Percentiles rank a stretch among this genome's conserved stretches.
Evolutionary conservation across 352 stramenopile species (phyloP).

Genomic region (Phytophthora ramorum): DNA sequence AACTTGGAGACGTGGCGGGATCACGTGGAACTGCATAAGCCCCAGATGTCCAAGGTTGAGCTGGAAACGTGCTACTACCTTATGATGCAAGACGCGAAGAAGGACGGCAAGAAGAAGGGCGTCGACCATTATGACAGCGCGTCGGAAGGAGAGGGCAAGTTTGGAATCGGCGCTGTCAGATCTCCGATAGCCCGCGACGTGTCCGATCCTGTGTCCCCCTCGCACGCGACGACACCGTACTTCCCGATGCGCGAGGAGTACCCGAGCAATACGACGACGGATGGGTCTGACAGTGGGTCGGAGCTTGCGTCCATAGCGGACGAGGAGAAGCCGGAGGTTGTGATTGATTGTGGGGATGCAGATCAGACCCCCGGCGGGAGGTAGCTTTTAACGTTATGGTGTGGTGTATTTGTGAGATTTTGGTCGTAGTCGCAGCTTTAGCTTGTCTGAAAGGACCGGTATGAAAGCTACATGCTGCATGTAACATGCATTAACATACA

Average conservation of each 20-base stretch:
- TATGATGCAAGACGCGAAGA: constrained; percentile 41
- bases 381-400: constrained; percentile 26
- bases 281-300: constrained; percentile 19
- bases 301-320: constrained; percentile 20
- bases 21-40: constrained; percentile 47
- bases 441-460: constrained; percentile 18
- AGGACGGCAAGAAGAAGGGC: constrained; percentile 21
- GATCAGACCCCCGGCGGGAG: constrained; percentile 16
- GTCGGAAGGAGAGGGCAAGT: constrained; percentile 23
- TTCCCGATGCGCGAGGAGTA: constrained; percentile 37
- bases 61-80: constrained; percentile 44
- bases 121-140: constrained; percentile 16
- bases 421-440: constrained; percentile 11
- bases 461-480: constrained; percentile 26
- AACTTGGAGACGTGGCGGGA: constrained; percentile 45
- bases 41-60: constrained; percentile 41
- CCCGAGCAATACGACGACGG: constrained; percentile 37
- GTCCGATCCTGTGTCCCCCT: constrained; percentile 10
- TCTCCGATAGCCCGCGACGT: constrained; percentile 22
- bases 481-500: too few species aligned
- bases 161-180: constrained; percentile 13
- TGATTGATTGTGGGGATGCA: constrained; percentile 14
- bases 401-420: constrained; percentile 23
- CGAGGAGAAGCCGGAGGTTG: constrained; percentile 30
- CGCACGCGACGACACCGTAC: constrained; percentile 19